Percentiles rank a stretch among this genome's conserved stretches.
Evolutionary conservation across 2,329 filamentous ascomycete genomes (phyloP).

Genomic region (Paraphaeosphaeria minitans): DNA sequence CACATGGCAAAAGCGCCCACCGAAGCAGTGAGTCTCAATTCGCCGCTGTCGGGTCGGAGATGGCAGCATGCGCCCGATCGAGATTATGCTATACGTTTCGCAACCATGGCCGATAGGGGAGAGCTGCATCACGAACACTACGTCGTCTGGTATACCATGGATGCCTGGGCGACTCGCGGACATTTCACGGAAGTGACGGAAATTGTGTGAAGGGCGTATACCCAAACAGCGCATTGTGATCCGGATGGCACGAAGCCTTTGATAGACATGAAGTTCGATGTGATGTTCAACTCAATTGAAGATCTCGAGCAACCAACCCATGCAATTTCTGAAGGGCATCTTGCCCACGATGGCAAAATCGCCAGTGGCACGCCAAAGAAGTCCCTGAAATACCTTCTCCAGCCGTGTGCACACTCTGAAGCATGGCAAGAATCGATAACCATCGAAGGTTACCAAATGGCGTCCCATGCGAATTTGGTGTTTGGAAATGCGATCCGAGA

Average conservation of each 20-base stretch:
- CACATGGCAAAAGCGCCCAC: conserved; percentile 44
- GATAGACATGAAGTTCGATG: neutral
- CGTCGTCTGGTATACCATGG: neutral
- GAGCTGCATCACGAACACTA: neutral
- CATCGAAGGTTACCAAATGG: too few relatives aligned
- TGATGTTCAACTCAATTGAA: neutral
- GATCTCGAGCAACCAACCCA: too few relatives aligned
- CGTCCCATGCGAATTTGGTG: too few relatives aligned
- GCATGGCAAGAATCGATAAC: too few relatives aligned
- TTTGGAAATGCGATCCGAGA: too few relatives aligned
- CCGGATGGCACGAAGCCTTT: neutral
- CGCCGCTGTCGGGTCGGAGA: neutral
- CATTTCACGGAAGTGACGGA: neutral
- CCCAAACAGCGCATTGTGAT: neutral
- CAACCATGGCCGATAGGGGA: neutral
- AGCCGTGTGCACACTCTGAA: too few relatives aligned
- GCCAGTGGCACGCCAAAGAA: too few relatives aligned
- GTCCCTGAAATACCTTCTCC: too few relatives aligned
- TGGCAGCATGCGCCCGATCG: neutral
- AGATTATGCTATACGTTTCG: neutral
- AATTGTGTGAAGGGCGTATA: neutral
- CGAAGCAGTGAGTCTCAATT: conserved; percentile 22
- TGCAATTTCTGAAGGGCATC: too few relatives aligned
- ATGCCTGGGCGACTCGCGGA: neutral
- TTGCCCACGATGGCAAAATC: too few relatives aligned